Evolutionary conservation across 2,329 filamentous ascomycete species (phyloP).

Genomic region (Fusarium staphyleae): DNA sequence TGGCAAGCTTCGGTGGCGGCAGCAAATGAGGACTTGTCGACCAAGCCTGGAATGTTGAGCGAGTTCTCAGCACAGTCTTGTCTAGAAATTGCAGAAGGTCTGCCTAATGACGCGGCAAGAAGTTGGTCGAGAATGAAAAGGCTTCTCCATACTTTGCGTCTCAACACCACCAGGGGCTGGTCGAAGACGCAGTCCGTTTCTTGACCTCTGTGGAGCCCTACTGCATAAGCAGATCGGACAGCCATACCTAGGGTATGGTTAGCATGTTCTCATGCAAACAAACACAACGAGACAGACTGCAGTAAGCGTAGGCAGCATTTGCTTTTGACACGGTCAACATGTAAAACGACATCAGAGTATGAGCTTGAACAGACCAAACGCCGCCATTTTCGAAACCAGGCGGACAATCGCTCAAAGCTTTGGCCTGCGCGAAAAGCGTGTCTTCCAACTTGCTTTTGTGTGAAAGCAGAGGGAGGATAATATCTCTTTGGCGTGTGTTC

Average conservation of each 20-base stretch:
- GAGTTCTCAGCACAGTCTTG: conserved; percentile 65
- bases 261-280: background rate
- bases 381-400: conserved; percentile 60
- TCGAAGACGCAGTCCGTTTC: conserved; percentile 64
- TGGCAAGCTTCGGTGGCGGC: conserved; percentile 64
- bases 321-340: conserved; percentile 67
- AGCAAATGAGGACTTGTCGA: conserved; percentile 52
- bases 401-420: conserved; percentile 52
- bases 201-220: conserved; percentile 66
- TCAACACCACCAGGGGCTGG: conserved; percentile 51
- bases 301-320: conserved; percentile 68
- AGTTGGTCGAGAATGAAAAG: conserved; percentile 71
- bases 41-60: conserved; percentile 45
- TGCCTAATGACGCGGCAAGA: conserved; percentile 67
- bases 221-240: conserved; percentile 66
- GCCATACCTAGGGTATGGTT: conserved; percentile 60
- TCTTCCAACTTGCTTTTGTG: conserved; percentile 63
- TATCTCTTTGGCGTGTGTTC: conserved; percentile 55
- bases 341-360: conserved; percentile 70
- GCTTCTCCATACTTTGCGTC: conserved; percentile 69
- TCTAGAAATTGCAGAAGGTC: conserved; percentile 67
- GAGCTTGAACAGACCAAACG: conserved; percentile 70
- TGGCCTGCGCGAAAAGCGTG: conserved; percentile 67
- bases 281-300: conserved; percentile 52
- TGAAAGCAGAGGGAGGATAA: conserved; percentile 59